Percentiles rank a stretch among this genome's conserved stretches.
Evolutionary conservation across 371 early-diverging fungal genomes (phyloP).

Genomic region (Mortierella sp.): DNA sequence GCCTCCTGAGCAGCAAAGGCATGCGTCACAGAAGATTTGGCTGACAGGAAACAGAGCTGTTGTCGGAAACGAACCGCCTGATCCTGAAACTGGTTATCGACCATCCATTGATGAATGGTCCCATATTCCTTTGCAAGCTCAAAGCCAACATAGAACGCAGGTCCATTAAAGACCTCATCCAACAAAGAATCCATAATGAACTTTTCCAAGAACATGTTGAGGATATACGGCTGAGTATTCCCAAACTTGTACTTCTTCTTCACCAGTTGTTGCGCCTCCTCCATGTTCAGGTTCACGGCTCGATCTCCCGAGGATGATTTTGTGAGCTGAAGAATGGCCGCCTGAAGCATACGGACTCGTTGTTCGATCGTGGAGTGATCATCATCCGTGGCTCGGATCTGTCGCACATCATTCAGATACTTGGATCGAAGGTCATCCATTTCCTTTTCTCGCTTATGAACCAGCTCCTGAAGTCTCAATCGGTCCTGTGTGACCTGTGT

Average conservation of each 20-base stretch:
- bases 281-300: constrained; percentile 38
- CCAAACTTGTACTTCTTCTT: constrained; percentile 49
- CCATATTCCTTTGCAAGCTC: constrained; percentile 21
- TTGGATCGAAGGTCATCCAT: constrained; percentile 51
- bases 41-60: constrained; percentile 49
- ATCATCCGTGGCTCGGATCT: constrained; percentile 53
- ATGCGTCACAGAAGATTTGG: constrained; percentile 34
- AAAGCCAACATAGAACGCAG: constrained; percentile 44
- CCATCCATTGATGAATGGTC: constrained; percentile 39
- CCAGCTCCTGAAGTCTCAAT: constrained; percentile 40
- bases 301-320: constrained; percentile 50
- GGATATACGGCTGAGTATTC: constrained; percentile 48
- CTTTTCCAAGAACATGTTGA: constrained; percentile 55
- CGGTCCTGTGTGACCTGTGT: constrained; percentile 49
- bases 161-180: constrained; percentile 37
- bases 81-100: constrained; percentile 37
- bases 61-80: constrained; percentile 53
- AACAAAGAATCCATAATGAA: constrained; percentile 49
- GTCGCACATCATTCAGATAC: constrained; percentile 52
- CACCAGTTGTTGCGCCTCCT: constrained; percentile 35
- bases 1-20: constrained; percentile 29
- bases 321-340: constrained; percentile 47
- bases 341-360: constrained; percentile 45
- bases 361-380: constrained; percentile 53
- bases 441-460: constrained; percentile 53